These are phyloP conservation scores for Penicillium egyptiacum DNA, from an alignment of 495 filamentous ascomycete genomes.

Conservation along the genomic window DNA sequence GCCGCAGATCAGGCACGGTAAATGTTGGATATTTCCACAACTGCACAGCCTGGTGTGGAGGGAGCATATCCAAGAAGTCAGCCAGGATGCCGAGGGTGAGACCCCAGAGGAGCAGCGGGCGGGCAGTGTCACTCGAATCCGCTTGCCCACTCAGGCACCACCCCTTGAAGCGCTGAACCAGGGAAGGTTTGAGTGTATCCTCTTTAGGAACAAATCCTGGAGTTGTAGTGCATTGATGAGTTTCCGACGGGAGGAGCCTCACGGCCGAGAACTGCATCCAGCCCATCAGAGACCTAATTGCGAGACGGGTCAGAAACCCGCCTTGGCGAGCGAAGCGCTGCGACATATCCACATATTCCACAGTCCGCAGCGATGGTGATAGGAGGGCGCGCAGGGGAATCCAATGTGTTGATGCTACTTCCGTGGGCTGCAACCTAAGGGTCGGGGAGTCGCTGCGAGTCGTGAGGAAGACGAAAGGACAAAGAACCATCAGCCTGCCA, in stretches of 20 bases:
- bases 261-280: conserved; percentile 74
- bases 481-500: conserved; percentile 70
- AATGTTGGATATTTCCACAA: conserved; percentile 76
- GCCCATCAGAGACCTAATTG: conserved; percentile 58
- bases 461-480: conserved; percentile 69
- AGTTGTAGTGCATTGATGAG: conserved; percentile 53
- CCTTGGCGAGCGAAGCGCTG: conserved; percentile 58
- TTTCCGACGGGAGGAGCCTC: conserved; percentile 61
- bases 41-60: conserved; percentile 59
- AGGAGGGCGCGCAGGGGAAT: conserved; percentile 67
- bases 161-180: conserved; percentile 28
- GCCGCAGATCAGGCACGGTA: conserved; percentile 61
- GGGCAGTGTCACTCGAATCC: conserved; percentile 29
- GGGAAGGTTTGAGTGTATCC: conserved; percentile 10
- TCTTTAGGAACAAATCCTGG: conserved; percentile 45
- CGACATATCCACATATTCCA: conserved; percentile 65
- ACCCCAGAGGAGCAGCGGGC: conserved; percentile 71
- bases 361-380: conserved; percentile 60
- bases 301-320: conserved; percentile 49
- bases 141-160: conserved; percentile 39
- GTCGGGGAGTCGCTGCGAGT: conserved; percentile 57
- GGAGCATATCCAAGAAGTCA: conserved; percentile 71
- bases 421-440: conserved; percentile 65
- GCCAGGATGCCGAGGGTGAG: conserved; percentile 69
- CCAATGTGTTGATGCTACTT: conserved; percentile 77